Percentiles rank a stretch among this genome's conserved stretches.
Evolutionary conservation across 768 basidiomycete species (phyloP).

Genomic region (Tricholoma sp.): DNA sequence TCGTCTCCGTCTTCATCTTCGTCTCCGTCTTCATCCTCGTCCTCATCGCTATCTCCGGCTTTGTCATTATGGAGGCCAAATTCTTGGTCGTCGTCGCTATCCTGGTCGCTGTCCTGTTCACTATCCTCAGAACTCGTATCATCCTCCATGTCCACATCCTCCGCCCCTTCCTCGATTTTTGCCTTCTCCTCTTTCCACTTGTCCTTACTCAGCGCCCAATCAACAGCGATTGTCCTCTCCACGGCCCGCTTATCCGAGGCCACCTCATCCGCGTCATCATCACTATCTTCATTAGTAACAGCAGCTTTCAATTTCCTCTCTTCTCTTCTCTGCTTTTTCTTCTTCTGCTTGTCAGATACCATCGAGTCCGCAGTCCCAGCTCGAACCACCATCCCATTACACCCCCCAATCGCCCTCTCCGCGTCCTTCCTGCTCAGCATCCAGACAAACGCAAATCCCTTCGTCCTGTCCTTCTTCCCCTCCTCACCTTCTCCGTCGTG

Average conservation of each 20-base stretch:
- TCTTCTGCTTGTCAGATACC: slow-evolving; percentile 61
- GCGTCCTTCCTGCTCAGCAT: slow-evolving; percentile 84
- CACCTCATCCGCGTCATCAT: slow-evolving; percentile 28
- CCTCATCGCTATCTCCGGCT: slow-evolving; percentile 36
- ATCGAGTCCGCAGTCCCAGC: slow-evolving; percentile 57
- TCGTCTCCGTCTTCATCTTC: slow-evolving; percentile 31
- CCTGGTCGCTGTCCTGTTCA: slow-evolving; percentile 23
- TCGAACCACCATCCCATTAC: slow-evolving; percentile 70
- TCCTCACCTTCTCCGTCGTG: slow-evolving; percentile 20
- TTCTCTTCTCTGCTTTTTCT: slow-evolving; percentile 55
- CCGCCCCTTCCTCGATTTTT: slow-evolving; percentile 39
- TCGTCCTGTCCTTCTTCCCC: slow-evolving; percentile 33
- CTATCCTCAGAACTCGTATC: slow-evolving; percentile 23
- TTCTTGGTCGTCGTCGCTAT: slow-evolving; percentile 31
- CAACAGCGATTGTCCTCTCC: slow-evolving; percentile 80
- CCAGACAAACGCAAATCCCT: slow-evolving; percentile 96
- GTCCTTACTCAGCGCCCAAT: slow-evolving; percentile 95
- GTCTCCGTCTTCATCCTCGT: slow-evolving; percentile 32
- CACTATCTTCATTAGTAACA: slow-evolving; percentile 32
- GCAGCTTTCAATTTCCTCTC: slow-evolving; percentile 41
- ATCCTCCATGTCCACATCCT: slow-evolving; percentile 31
- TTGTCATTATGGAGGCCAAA: slow-evolving; percentile 41
- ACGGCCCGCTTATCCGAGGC: slow-evolving; percentile 29
- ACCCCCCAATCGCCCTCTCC: slow-evolving; percentile 70
- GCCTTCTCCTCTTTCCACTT: slow-evolving; percentile 82